Evolutionary conservation across 768 basidiomycete species (phyloP).

Genomic region (Pisolithus marmoratus): DNA sequence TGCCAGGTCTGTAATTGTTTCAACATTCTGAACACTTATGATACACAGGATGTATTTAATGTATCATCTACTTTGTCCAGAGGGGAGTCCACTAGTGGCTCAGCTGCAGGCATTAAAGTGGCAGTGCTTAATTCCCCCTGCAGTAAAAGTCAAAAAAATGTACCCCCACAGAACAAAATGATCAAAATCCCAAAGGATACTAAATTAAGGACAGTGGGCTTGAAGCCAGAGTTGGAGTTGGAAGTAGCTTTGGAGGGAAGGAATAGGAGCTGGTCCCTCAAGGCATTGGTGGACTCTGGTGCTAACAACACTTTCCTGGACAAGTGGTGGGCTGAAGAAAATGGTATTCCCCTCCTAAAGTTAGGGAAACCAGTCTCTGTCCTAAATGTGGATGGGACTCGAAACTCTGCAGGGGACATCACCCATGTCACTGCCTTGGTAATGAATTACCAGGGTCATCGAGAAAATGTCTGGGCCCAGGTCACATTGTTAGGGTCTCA

Average conservation of each 20-base stretch:
- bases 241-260: not conserved
- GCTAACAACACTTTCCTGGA: not conserved
- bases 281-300: not conserved
- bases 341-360: not conserved
- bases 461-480: not conserved
- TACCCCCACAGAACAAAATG: no score
- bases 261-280: not conserved
- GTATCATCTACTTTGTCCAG: no score
- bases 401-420: not conserved
- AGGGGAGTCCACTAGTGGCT: no score
- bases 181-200: not conserved
- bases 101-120: no score
- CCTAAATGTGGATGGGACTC: not conserved
- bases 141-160: no score
- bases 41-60: no score
- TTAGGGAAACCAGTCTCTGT: not conserved
- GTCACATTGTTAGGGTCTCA: not conserved
- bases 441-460: not conserved
- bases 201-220: not conserved
- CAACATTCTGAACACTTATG: no score
- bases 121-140: no score
- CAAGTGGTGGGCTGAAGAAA: not conserved
- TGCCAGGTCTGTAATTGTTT: no score
- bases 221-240: not conserved
- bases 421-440: not conserved